These are phyloP conservation scores for Rhizoclosmatium sp. DNA, from an alignment of 192 early-diverging fungal species.

Conservation along the genomic window DNA sequence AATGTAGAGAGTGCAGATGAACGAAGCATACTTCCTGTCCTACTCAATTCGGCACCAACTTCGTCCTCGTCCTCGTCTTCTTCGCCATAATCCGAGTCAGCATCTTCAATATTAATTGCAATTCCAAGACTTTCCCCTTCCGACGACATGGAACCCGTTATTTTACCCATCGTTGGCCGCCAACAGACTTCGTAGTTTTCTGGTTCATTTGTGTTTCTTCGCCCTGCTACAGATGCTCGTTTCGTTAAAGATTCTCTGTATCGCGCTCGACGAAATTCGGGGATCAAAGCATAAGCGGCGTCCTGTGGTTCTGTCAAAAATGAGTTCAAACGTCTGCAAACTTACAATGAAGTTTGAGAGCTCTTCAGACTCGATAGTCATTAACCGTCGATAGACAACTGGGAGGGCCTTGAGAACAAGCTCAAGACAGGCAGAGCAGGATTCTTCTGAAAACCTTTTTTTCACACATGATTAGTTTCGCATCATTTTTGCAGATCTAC, in stretches of 20 bases:
- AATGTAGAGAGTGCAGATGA: background rate
- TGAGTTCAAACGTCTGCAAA: background rate
- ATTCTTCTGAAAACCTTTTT: conserved; percentile 9
- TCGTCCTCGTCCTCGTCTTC: background rate
- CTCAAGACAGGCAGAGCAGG: conserved; percentile 12
- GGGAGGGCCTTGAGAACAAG: background rate
- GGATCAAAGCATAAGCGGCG: background rate
- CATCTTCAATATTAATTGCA: conserved; percentile 15
- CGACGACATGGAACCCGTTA: background rate
- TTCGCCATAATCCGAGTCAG: background rate
- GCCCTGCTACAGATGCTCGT: background rate
- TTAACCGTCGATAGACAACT: conserved; percentile 13
- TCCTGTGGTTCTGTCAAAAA: conserved; percentile 8
- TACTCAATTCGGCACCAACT: background rate
- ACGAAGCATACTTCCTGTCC: background rate
- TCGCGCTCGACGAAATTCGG: conserved; percentile 22
- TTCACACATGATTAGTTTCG: no score
- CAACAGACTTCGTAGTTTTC: conserved; percentile 14
- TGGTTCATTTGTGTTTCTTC: background rate
- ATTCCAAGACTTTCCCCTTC: background rate
- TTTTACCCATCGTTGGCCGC: background rate
- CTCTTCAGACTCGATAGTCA: conserved; percentile 29
- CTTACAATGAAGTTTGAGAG: conserved; percentile 25
- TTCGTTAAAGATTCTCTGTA: conserved; percentile 11
- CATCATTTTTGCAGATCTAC: background rate